Evolutionary conservation across 2,329 filamentous ascomycete species (phyloP), one percentile per base, ranked within the genome.

Genomic region (Botryosphaeria dothidea): DNA sequence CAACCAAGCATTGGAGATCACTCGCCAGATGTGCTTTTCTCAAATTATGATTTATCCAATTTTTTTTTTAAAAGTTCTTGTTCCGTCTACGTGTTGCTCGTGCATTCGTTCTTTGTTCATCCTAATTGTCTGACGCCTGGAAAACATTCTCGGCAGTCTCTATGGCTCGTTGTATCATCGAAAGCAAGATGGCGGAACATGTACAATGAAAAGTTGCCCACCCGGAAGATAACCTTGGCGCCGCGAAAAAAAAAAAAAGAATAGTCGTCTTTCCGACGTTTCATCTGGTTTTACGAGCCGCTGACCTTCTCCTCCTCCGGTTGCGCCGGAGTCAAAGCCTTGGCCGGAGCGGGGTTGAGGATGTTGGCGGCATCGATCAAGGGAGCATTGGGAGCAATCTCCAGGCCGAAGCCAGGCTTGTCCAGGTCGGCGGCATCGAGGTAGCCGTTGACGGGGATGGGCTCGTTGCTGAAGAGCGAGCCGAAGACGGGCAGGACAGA

Each of bases 401-500:
- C 93, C 58, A 97, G 83, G 4, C 93, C 93, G 73, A 97, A 97
- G 0, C 93, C 93, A 4, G 93, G 93, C 83, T 90, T 93, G 76
- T 97, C 92, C 65, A 97, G 83, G 64, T 92, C 88, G 19, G 88
- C 87, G 3, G 92, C 86, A 67, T 92, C 91, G 57, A 97, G 83
- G 78, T 88, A 96, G 0, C 93, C 93, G 71, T 92, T 89, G 13
- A 84, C 87, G 1, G 93, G 93, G 66, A 97, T 94, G 4, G 93
- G 93, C 81, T 97, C 93, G 77, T 97, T 93, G 38, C 91, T 73
- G 79, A 97, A 97, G 60, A 97, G 83, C 71, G 96, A 91, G 38
- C 93, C 93, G 77, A 97, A 97, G 6, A 97, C 93, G 2, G 93
- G 93, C 67, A 94, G 81, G 19, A 97, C 93, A 67, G 88, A 93